Evolutionary conservation across 1,284 basidiomycete genomes (phyloP).

Genomic region (Phellinidium pouzarii): DNA sequence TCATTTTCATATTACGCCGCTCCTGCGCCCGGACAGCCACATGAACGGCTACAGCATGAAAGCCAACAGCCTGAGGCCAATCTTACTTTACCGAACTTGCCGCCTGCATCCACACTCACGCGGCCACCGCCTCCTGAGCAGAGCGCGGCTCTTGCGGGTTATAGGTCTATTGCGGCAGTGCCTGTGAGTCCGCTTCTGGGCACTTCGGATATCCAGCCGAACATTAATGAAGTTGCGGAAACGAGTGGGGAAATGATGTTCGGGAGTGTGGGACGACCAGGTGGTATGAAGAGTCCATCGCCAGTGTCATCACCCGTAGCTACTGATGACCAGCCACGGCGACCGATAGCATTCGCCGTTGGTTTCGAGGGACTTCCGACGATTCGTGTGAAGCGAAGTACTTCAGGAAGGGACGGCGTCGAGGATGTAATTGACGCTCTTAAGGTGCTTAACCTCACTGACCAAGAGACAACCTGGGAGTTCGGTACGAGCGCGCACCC

Average conservation of each 20-base stretch:
- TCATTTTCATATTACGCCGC: conserved; percentile 12
- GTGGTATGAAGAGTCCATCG: conserved; percentile 27
- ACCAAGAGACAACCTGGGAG: conserved; percentile 40
- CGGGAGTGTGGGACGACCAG: conserved; percentile 39
- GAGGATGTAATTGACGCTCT: conserved; percentile 19
- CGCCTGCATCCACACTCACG: conserved; percentile 16
- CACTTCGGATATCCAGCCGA: conserved; percentile 22
- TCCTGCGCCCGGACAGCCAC: conserved; percentile 5
- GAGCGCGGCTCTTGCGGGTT: conserved; percentile 24
- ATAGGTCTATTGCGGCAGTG: conserved; percentile 17
- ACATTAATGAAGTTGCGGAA: conserved; percentile 10
- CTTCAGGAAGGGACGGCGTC: background rate
- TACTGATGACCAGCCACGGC: background rate
- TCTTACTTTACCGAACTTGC: conserved; percentile 17
- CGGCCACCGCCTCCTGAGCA: conserved; percentile 24
- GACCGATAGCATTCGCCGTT: conserved; percentile 1
- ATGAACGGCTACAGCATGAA: background rate
- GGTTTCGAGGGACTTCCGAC: conserved; percentile 13
- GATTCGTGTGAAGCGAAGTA: conserved; percentile 8
- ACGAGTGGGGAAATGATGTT: conserved; percentile 35
- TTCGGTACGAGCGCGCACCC: conserved; percentile 44
- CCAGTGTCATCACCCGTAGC: conserved; percentile 21
- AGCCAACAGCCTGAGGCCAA: background rate
- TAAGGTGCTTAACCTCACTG: conserved; percentile 33
- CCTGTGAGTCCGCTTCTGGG: conserved; percentile 17